Evolutionary conservation across 1,284 basidiomycete species (phyloP).

Genomic region (Pseudozyma flocculosa): DNA sequence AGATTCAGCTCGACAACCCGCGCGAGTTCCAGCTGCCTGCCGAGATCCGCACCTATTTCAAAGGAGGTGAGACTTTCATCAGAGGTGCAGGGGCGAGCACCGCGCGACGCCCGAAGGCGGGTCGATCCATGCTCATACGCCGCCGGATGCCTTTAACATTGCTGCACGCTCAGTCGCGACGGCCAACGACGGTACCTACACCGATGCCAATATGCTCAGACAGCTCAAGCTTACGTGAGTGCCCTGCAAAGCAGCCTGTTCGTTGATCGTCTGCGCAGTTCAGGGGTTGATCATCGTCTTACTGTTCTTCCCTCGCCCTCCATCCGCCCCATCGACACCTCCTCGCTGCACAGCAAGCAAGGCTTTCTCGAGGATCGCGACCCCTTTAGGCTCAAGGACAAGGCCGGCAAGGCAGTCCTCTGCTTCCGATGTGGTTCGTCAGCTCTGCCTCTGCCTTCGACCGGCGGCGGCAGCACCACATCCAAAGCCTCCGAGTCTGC

Average conservation of each 20-base stretch:
- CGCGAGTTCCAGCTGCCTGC: slow-evolving; percentile 85
- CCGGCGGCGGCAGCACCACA: neutral
- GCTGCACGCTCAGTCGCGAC: slow-evolving; percentile 43
- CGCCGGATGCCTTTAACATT: no score
- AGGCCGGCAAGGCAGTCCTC: slow-evolving; percentile 75
- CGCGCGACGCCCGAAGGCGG: no score
- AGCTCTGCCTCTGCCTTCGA: slow-evolving; percentile 63
- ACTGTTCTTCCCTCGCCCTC: no score
- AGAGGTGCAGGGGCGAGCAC: no score
- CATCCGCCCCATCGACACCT: no score
- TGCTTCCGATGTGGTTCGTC: slow-evolving; percentile 87
- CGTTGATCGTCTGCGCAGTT: no score
- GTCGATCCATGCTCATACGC: no score
- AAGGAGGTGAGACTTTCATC: slow-evolving; percentile 64
- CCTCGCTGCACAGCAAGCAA: slow-evolving; percentile 74
- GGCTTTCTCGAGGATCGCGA: slow-evolving; percentile 90
- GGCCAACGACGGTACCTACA: slow-evolving; percentile 58
- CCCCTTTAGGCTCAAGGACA: slow-evolving; percentile 80
- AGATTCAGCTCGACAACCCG: slow-evolving; percentile 68
- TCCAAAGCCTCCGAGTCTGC: neutral
- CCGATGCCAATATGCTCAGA: slow-evolving; percentile 67
- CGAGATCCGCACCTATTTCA: slow-evolving; percentile 81
- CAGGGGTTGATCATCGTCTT: no score
- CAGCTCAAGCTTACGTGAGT: slow-evolving; percentile 58
- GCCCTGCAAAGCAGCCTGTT: no score